These are phyloP conservation scores for Nadsonia commutata DNA, from an alignment of 1,139 yeast species.

Conservation along the genomic window DNA sequence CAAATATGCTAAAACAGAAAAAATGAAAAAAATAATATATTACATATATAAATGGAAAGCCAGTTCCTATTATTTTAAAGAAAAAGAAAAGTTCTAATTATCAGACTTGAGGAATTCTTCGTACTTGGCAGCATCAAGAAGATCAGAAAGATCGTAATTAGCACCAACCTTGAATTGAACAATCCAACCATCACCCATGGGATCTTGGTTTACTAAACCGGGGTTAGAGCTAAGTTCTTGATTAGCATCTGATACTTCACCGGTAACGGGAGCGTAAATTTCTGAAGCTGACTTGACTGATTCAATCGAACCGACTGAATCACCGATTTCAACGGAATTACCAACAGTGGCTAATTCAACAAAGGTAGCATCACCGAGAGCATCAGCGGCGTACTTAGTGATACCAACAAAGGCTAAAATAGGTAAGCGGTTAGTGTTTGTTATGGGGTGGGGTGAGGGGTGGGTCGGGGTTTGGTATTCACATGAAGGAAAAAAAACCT, in stretches of 20 bases:
- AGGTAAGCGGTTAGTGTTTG: background rate
- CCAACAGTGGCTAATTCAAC: conserved; percentile 81
- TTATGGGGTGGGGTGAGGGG: background rate
- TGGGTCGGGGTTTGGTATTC: background rate
- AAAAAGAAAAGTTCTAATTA: conserved; percentile 10
- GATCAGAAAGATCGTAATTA: conserved; percentile 26
- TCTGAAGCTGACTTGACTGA: conserved; percentile 91
- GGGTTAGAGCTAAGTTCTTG: conserved; percentile 53
- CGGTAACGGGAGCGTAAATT: conserved; percentile 76
- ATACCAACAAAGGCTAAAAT: conserved; percentile 60
- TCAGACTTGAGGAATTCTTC: conserved; percentile 38
- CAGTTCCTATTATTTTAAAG: too few species aligned
- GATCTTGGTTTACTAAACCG: conserved; percentile 68
- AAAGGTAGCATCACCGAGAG: conserved; percentile 94
- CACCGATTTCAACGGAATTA: conserved; percentile 53
- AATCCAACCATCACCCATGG: conserved; percentile 91
- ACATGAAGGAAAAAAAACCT: background rate
- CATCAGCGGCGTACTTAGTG: conserved; percentile 90
- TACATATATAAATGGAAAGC: too few species aligned
- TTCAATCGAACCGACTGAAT: conserved; percentile 83
- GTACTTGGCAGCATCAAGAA: conserved; percentile 46
- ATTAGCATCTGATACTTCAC: conserved; percentile 65
- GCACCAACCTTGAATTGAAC: conserved; percentile 52
- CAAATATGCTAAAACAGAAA: too few species aligned
- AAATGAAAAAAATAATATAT: too few species aligned